A percentile compares a stretch with the other conserved stretches of the same genome.
These are phyloP conservation scores for Backusella tuberculispora DNA, from an alignment of 192 early-diverging fungal species.

Conservation along the genomic window DNA sequence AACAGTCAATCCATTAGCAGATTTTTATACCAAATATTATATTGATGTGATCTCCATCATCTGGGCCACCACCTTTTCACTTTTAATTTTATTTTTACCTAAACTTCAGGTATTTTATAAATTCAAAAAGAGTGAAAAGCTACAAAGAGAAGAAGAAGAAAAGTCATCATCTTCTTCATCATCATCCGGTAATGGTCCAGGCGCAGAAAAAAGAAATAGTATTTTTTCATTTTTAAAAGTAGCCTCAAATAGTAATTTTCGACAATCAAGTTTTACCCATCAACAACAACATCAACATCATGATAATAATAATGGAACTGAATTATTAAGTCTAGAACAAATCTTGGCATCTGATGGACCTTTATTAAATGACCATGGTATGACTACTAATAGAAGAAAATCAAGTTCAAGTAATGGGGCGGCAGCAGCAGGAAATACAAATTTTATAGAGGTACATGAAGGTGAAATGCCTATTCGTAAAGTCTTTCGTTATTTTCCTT, in stretches of 20 bases:
- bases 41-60: slow-evolving; percentile 46
- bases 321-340: slow-evolving; percentile 37
- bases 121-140: slow-evolving; percentile 16
- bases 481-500: slow-evolving; percentile 49
- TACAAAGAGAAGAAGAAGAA: background rate
- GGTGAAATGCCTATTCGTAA: slow-evolving; percentile 51
- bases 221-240: slow-evolving; percentile 11
- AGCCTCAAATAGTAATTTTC: background rate
- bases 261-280: background rate
- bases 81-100: slow-evolving; percentile 52
- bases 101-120: slow-evolving; percentile 48
- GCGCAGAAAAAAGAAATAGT: background rate
- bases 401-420: slow-evolving; percentile 27
- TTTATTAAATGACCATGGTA: background rate
- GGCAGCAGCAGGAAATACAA: slow-evolving; percentile 27
- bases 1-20: slow-evolving; percentile 39
- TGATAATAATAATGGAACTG: slow-evolving; percentile 11
- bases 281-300: background rate
- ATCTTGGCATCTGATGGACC: slow-evolving; percentile 29
- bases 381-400: background rate
- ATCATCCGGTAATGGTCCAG: background rate
- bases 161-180: background rate
- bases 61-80: slow-evolving; percentile 51
- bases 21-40: slow-evolving; percentile 51
- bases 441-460: slow-evolving; percentile 45